Conservation (phyloP, 1,139 yeast genomes). For the Candida pseudoviswanathii region DNA sequence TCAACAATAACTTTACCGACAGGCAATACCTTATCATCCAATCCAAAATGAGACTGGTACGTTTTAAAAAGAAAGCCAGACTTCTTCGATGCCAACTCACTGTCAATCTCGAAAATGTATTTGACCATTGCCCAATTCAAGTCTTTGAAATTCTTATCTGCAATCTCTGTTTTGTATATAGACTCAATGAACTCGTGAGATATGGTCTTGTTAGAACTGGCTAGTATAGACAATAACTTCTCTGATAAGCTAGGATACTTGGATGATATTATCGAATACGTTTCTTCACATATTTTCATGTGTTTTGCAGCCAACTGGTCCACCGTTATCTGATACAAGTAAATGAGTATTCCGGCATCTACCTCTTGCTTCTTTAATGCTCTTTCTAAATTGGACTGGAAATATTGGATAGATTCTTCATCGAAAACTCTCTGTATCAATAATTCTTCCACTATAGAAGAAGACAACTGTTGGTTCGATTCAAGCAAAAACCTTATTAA, state of each 20-base stretch:
- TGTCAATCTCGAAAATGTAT: conserved; percentile 49
- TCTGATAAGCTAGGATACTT: conserved; percentile 39
- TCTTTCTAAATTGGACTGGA: conserved; percentile 22
- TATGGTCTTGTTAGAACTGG: conserved; percentile 47
- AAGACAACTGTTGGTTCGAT: conserved; percentile 1
- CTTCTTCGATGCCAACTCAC: conserved; percentile 49
- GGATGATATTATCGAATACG: conserved; percentile 39
- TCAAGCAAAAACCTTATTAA: conserved; percentile 14
- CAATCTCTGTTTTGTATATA: conserved; percentile 33
- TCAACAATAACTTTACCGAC: conserved; percentile 45
- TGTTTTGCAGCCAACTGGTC: conserved; percentile 27
- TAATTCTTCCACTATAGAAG: conserved; percentile 12
- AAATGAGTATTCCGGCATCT: conserved; percentile 18
- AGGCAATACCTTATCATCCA: conserved; percentile 13
- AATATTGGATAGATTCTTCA: conserved; percentile 19
- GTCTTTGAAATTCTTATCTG: conserved; percentile 13
- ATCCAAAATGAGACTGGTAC: conserved; percentile 15
- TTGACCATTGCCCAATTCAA: conserved; percentile 49
- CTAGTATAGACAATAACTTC: conserved; percentile 37
- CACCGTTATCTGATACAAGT: conserved; percentile 30
- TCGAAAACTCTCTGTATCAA: conserved; percentile 22
- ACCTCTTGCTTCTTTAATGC: conserved; percentile 19
- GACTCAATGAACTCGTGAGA: conserved; percentile 47
- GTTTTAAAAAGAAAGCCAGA: conserved; percentile 29
- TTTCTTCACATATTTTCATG: conserved; percentile 42